phyloP scores from a whole-genome alignment of 257 asterid species.

The Anisodus acutangulus region DNA sequence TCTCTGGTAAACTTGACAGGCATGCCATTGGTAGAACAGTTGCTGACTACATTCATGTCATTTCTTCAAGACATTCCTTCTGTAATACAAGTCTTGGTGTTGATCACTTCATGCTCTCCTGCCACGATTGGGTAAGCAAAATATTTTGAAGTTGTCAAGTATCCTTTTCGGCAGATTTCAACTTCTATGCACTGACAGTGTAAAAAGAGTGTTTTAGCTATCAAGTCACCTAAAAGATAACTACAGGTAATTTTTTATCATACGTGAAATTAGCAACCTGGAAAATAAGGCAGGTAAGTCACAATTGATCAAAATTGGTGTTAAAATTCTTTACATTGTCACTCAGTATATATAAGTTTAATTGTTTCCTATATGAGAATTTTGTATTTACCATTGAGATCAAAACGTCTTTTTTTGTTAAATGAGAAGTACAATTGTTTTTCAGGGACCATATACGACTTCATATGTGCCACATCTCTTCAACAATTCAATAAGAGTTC shows the following conservation, averaged over 20 bases:
- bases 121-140: slow-evolving; percentile 82
- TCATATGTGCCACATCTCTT: slow-evolving; percentile 58
- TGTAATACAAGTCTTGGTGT: slow-evolving; percentile 82
- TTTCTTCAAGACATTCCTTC: slow-evolving; percentile 62
- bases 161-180: not conserved
- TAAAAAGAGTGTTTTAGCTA: not conserved
- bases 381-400: not conserved
- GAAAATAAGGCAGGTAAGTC: too few species aligned
- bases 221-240: not conserved
- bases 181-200: not conserved
- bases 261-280: not conserved
- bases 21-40: slow-evolving; percentile 56
- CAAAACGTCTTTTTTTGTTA: not conserved
- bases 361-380: not conserved
- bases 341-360: not conserved
- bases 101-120: slow-evolving; percentile 88
- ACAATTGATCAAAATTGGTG: too few species aligned
- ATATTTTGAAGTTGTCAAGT: not conserved
- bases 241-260: not conserved
- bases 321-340: not conserved
- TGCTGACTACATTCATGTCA: slow-evolving; percentile 60
- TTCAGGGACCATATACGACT: slow-evolving; percentile 69
- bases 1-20: slow-evolving; percentile 46
- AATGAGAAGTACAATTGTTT: not conserved
- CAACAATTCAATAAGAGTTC: slow-evolving; percentile 76